Evolutionary conservation across 2,329 filamentous ascomycete species (phyloP).

Genomic region (Elsinoe ampelina): DNA sequence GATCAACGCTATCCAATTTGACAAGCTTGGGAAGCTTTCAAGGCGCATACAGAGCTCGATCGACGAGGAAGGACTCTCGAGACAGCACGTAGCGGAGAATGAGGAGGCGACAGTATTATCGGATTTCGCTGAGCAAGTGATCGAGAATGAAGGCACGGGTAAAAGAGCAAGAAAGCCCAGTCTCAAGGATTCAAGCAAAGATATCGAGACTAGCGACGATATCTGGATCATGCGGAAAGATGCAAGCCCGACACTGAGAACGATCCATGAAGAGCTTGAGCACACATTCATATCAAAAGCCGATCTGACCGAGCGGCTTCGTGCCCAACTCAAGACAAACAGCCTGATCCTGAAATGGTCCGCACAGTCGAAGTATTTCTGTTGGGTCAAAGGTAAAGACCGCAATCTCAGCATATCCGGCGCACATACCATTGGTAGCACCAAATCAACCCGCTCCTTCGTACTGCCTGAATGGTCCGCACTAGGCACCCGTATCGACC

Average conservation of each 20-base stretch:
- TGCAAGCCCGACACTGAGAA: slow-evolving; percentile 57
- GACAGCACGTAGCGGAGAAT: slow-evolving; percentile 69
- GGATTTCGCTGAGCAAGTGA: slow-evolving; percentile 62
- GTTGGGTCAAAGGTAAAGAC: slow-evolving; percentile 80
- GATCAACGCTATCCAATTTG: slow-evolving; percentile 49
- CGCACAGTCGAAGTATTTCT: slow-evolving; percentile 78
- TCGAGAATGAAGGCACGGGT: slow-evolving; percentile 49
- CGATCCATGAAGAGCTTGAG: slow-evolving; percentile 60
- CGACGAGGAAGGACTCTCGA: slow-evolving; percentile 81
- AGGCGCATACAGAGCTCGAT: slow-evolving; percentile 66
- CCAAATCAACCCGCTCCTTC: slow-evolving; percentile 76
- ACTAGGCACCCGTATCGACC: slow-evolving; percentile 71
- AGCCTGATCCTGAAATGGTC: slow-evolving; percentile 77
- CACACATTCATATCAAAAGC: slow-evolving; percentile 51
- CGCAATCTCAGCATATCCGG: slow-evolving; percentile 37
- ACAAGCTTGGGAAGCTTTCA: slow-evolving; percentile 59
- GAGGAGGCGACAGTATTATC: slow-evolving; percentile 61
- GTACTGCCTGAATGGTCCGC: slow-evolving; percentile 75
- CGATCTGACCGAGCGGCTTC: slow-evolving; percentile 52
- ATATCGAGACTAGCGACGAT: slow-evolving; percentile 29
- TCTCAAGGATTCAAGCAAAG: slow-evolving; percentile 6
- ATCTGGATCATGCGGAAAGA: slow-evolving; percentile 54
- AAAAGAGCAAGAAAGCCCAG: slow-evolving; percentile 17
- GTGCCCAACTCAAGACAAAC: slow-evolving; percentile 44
- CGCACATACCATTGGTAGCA: slow-evolving; percentile 58